Conservation (phyloP, 73 alveolate species). For the Paramecium tetraurelia region DNA sequence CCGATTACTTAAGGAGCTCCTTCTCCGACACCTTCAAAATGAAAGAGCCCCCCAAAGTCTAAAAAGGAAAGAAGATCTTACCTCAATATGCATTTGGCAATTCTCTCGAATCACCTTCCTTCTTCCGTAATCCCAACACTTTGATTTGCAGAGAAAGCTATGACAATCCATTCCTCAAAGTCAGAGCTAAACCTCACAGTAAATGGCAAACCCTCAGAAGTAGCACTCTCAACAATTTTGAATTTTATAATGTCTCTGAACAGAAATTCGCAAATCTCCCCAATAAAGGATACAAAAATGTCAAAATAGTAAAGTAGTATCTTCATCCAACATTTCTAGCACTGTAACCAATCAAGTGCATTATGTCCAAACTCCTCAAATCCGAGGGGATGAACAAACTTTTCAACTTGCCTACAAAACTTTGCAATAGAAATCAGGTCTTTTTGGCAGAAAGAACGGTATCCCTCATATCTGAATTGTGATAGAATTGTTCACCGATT, state of each 20-base stretch:
- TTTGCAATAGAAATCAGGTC: background rate
- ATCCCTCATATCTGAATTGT: background rate
- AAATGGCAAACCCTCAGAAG: constrained; percentile 4
- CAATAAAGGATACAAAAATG: background rate
- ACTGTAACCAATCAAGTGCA: background rate
- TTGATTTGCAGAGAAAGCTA: constrained; percentile 9
- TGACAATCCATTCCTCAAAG: constrained; percentile 24
- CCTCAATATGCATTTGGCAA: constrained; percentile 39
- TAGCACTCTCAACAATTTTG: constrained; percentile 5
- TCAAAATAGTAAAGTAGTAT: background rate
- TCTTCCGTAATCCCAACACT: background rate
- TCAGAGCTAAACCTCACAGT: background rate
- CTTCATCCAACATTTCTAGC: background rate
- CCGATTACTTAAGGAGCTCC: constrained; percentile 9
- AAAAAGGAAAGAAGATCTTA: constrained; percentile 2
- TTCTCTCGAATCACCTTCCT: constrained; percentile 33
- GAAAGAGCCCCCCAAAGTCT: background rate
- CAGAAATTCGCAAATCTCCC: background rate
- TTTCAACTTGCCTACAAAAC: background rate
- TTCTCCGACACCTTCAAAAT: background rate
- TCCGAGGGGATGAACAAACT: background rate
- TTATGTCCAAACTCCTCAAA: background rate
- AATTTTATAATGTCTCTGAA: constrained; percentile 20
- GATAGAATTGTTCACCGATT: constrained; percentile 48
- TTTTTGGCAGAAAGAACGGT: constrained; percentile 4